phyloP scores from a whole-genome alignment of 1,139 yeast species.

The Taiozyma sp. region DNA sequence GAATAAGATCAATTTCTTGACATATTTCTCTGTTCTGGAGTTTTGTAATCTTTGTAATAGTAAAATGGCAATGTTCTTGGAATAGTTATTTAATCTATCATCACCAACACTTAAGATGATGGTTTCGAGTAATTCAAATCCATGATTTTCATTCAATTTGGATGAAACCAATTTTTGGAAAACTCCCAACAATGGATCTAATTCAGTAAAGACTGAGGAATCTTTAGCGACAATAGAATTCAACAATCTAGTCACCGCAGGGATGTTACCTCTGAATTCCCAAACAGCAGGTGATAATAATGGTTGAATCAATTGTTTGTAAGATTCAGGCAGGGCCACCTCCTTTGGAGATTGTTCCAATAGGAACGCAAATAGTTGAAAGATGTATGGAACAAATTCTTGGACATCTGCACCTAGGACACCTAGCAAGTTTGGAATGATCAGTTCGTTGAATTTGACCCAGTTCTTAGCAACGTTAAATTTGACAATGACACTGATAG shows the following conservation, averaged over 20 bases:
- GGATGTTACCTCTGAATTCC: conserved; percentile 92
- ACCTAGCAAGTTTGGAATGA: conserved; percentile 63
- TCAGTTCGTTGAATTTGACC: conserved; percentile 43
- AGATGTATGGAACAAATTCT: conserved; percentile 90
- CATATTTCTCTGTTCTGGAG: conserved; percentile 78
- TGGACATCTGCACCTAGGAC: conserved; percentile 83
- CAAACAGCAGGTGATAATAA: conserved; percentile 84
- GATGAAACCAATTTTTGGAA: conserved; percentile 91
- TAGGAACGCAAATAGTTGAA: conserved; percentile 80
- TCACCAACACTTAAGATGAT: conserved; percentile 59
- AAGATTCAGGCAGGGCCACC: conserved; percentile 54
- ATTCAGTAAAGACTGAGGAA: conserved; percentile 42
- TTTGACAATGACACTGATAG: conserved; percentile 72
- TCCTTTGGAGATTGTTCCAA: conserved; percentile 57
- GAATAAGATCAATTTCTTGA: conserved; percentile 67
- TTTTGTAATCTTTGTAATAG: conserved; percentile 76
- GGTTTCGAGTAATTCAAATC: conserved; percentile 78
- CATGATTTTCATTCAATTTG: conserved; percentile 71
- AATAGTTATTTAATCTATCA: conserved; percentile 44
- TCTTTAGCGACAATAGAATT: conserved; percentile 68
- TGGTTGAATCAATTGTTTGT: conserved; percentile 69
- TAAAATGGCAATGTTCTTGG: conserved; percentile 71
- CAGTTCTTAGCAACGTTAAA: conserved; percentile 37
- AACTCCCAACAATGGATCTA: conserved; percentile 89
- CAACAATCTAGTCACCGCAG: conserved; percentile 82